Evolutionary conservation across 2,329 filamentous ascomycete species (phyloP), one percentile per base, ranked within the genome.

Genomic region (Nemania diffusa): DNA sequence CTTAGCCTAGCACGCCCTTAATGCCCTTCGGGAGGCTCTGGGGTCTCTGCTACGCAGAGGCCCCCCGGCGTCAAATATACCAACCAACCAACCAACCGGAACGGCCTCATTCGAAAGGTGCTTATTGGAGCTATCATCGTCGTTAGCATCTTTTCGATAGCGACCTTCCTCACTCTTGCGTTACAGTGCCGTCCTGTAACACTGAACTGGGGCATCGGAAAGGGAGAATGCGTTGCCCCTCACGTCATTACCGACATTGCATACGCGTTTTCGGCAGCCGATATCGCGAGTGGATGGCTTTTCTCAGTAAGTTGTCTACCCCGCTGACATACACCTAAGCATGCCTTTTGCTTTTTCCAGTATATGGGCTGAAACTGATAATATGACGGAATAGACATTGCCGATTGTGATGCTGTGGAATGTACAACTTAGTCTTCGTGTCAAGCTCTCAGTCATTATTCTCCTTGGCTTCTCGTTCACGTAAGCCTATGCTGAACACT

Each of bases 401-500:
- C 64, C 64, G 3, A 63, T 66, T 34, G 11, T 66, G 5, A 57
- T 66, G 64, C 64, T 66, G n/a, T 66, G 64, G 64, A 58, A 63
- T 7, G 48, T 66, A 1, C 57, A 66, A 46, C 64, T 66, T 34
- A 66, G 53, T 34, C 48, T 58, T 48, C 64, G 64, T 26, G 64
- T 66, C 17, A 66, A 66, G 24, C 40, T 66, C 37, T 66, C 64
- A 32, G 58, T 63, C 0, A 59, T 66, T 20, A 17, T 66, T 53
- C 58, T 66, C 13, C 9, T 66, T 2, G 64, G 64, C 13, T 66
- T 66, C 24, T 66, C 64, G 6, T 66, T 63, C 40, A 66, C 64
- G 64, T 66, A 55, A 58, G 64, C 44, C 7, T 9, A 29, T 7
- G 15, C 2, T 29, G 3, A 11, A 46, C 0, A 37, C 13, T 5